phyloP scores from a whole-genome alignment of 768 basidiomycete genomes.

The Pulveroboletus sp. region DNA sequence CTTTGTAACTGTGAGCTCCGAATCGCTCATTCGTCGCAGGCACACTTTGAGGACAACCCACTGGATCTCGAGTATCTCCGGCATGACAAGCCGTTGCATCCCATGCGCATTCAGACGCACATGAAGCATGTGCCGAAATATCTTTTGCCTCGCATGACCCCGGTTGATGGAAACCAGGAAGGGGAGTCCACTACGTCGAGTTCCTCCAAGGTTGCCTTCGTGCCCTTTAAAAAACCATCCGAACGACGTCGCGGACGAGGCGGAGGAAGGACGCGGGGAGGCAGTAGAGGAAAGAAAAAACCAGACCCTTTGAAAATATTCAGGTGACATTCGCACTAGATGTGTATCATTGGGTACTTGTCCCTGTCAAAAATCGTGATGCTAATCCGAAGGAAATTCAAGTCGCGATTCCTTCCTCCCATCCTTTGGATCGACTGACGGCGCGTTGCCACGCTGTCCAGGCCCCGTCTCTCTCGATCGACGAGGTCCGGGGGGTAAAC shows the following conservation, averaged over 20 bases:
- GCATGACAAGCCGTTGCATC: conserved; percentile 93
- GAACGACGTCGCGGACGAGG: conserved; percentile 50
- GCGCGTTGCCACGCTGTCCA: conserved; percentile 88
- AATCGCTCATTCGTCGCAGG: conserved; percentile 44
- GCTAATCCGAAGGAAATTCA: conserved; percentile 6
- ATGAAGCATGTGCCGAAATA: conserved; percentile 97
- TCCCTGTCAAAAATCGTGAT: neutral
- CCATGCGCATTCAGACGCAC: conserved; percentile 84
- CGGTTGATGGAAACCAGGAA: conserved; percentile 39
- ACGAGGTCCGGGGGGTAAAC: conserved; percentile 58
- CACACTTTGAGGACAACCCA: conserved; percentile 97
- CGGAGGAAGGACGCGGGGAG: conserved; percentile 39
- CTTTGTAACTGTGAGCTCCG: neutral
- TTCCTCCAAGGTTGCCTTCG: conserved; percentile 44
- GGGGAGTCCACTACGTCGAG: conserved; percentile 18
- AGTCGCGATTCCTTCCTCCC: conserved; percentile 58
- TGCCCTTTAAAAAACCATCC: conserved; percentile 66
- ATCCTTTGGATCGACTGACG: conserved; percentile 75
- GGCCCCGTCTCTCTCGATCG: conserved; percentile 53
- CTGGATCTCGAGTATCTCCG: conserved; percentile 87
- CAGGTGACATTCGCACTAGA: conserved; percentile 23
- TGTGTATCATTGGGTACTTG: neutral
- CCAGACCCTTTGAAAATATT: conserved; percentile 83
- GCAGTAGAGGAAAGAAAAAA: conserved; percentile 56
- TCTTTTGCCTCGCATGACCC: conserved; percentile 71